phyloP scores from a whole-genome alignment of 371 early-diverging fungal species.

The Sporodiniella umbellata region DNA sequence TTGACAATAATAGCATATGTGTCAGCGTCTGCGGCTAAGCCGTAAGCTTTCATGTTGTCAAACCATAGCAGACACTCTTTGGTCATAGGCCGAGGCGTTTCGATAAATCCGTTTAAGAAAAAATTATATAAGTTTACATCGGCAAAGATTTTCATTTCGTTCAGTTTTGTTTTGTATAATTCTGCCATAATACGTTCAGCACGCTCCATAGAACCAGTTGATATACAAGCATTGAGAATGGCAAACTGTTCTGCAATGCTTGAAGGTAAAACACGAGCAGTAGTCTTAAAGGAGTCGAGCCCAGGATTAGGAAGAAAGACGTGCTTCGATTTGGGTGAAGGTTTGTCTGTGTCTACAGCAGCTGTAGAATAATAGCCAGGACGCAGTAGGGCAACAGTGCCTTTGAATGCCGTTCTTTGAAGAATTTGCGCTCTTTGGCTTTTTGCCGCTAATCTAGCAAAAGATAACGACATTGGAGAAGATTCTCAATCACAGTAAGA shows the following conservation, averaged over 20 bases:
- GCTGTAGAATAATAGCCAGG: slow-evolving; percentile 3
- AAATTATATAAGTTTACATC: slow-evolving; percentile 80
- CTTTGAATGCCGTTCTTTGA: not conserved
- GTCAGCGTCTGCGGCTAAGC: slow-evolving; percentile 56
- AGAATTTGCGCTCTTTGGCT: slow-evolving; percentile 1
- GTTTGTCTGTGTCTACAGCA: not conserved
- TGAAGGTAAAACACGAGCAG: slow-evolving; percentile 35
- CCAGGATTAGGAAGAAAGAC: slow-evolving; percentile 43
- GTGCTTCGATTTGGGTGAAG: slow-evolving; percentile 2
- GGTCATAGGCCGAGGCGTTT: slow-evolving; percentile 41
- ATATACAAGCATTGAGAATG: slow-evolving; percentile 72
- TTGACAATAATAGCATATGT: slow-evolving; percentile 78
- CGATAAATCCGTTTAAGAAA: slow-evolving; percentile 75
- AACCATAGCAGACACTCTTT: slow-evolving; percentile 77
- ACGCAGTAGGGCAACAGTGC: not conserved
- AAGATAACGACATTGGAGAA: slow-evolving; percentile 16
- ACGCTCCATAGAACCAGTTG: slow-evolving; percentile 67
- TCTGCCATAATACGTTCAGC: slow-evolving; percentile 78
- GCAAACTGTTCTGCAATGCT: slow-evolving; percentile 46
- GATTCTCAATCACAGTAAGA: not conserved
- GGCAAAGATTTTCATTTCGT: slow-evolving; percentile 67
- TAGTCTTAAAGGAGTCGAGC: slow-evolving; percentile 19
- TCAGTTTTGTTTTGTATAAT: slow-evolving; percentile 58
- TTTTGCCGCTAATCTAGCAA: slow-evolving; percentile 16
- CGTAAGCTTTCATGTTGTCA: slow-evolving; percentile 50